These are phyloP conservation scores for Saturnispora hagleri DNA, from an alignment of 805 yeast species.

Conservation along the genomic window DNA sequence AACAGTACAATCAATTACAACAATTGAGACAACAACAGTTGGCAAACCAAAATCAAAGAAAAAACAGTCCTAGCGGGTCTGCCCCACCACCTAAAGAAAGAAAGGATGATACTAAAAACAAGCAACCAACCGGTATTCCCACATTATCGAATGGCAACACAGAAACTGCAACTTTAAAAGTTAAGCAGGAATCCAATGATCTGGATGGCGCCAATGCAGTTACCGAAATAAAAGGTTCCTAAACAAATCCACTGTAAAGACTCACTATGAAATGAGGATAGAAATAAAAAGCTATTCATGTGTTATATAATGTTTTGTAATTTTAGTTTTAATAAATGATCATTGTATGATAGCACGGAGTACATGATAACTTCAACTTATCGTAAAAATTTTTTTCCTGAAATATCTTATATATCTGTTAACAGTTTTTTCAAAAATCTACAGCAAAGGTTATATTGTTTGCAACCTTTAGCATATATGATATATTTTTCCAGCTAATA, in stretches of 20 bases:
- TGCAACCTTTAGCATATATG: too few relatives aligned
- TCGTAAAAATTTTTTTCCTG: background rate
- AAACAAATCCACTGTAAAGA: background rate
- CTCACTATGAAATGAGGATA: background rate
- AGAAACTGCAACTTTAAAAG: background rate
- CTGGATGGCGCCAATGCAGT: background rate
- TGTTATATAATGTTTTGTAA: conserved; percentile 6
- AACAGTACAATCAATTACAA: conserved; percentile 36
- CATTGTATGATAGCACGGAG: background rate
- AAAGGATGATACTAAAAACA: background rate
- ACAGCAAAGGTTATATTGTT: too few relatives aligned
- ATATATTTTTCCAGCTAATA: too few relatives aligned
- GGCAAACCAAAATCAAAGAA: conserved; percentile 24
- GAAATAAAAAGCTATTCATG: background rate
- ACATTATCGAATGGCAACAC: background rate
- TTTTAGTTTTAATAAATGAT: conserved; percentile 3
- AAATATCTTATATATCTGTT: background rate
- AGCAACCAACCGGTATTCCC: background rate
- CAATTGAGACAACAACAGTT: conserved; percentile 28
- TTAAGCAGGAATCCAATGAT: background rate
- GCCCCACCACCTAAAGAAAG: conserved; percentile 1
- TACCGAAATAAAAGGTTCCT: background rate
- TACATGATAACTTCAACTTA: background rate
- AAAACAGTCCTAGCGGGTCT: background rate
- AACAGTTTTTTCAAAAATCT: too few relatives aligned